phyloP scores from a whole-genome alignment of 768 basidiomycete genomes.

The Suillus decipiens region DNA sequence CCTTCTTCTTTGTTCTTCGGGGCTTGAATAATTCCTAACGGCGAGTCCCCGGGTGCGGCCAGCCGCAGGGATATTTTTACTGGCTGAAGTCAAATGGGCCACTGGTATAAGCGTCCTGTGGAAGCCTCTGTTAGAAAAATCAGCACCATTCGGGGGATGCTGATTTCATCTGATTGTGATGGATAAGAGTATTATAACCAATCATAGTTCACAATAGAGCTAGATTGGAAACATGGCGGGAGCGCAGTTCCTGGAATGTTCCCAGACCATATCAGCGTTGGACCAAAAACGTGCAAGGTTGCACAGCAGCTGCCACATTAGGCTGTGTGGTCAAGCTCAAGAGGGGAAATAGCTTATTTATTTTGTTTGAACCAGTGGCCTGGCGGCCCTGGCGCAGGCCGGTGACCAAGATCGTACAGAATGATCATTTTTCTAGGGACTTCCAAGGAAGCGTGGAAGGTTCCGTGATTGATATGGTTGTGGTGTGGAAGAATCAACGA shows the following conservation, averaged over 20 bases:
- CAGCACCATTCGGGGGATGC: conserved; percentile 9
- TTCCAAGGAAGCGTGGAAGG: conserved; percentile 15
- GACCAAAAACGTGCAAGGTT: conserved; percentile 10
- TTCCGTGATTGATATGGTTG: conserved; percentile 18
- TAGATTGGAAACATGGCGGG: conserved; percentile 30
- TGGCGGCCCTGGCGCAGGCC: conserved; percentile 5
- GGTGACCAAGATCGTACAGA: neutral
- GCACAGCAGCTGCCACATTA: neutral
- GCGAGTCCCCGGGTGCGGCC: neutral
- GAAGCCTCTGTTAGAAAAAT: conserved; percentile 9
- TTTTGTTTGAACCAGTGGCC: neutral
- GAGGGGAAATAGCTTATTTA: neutral
- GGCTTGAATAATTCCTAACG: neutral
- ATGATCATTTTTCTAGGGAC: conserved; percentile 10
- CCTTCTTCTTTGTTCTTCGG: conserved; percentile 5
- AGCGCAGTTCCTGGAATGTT: conserved; percentile 30
- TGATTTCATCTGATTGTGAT: conserved; percentile 24
- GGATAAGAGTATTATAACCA: conserved; percentile 24
- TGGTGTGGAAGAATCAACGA: conserved; percentile 29
- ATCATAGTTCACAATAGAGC: conserved; percentile 20
- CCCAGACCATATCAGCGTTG: conserved; percentile 22
- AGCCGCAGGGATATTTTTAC: conserved; percentile 11
- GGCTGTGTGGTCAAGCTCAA: conserved; percentile 12
- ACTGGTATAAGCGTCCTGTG: conserved; percentile 2
- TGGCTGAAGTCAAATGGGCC: conserved; percentile 10